Percentiles rank a stretch among this genome's conserved stretches.
These are phyloP conservation scores for Achlya hypogyna DNA, from an alignment of 352 stramenopile species.

Conservation along the genomic window DNA sequence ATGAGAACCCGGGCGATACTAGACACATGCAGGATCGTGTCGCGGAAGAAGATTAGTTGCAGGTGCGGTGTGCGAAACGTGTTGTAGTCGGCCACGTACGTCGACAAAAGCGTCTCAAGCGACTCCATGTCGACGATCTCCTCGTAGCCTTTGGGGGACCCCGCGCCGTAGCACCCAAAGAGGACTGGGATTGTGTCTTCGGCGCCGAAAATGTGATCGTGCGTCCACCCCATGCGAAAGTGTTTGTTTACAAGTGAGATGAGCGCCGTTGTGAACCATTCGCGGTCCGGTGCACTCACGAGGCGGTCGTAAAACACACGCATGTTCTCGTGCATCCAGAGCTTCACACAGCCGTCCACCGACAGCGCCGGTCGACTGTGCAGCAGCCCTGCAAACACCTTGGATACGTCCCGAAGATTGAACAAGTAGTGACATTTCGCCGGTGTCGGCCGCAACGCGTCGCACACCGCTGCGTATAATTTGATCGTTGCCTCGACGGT, in stretches of 20 bases:
- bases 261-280: constrained; percentile 80
- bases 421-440: constrained; percentile 80
- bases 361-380: constrained; percentile 21
- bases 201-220: constrained; percentile 28
- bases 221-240: constrained; percentile 58
- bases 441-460: constrained; percentile 57
- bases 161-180: neutral
- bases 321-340: constrained; percentile 88
- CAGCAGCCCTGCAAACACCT: constrained; percentile 34
- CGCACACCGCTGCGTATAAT: constrained; percentile 47
- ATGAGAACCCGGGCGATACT: constrained; percentile 76
- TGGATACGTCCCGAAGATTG: constrained; percentile 70
- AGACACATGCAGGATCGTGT: constrained; percentile 79
- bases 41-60: constrained; percentile 71
- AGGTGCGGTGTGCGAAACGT: constrained; percentile 27
- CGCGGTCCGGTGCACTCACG: constrained; percentile 67
- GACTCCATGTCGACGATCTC: constrained; percentile 49
- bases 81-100: constrained; percentile 41
- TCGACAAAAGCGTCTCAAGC: constrained; percentile 55
- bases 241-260: constrained; percentile 45
- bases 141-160: constrained; percentile 31
- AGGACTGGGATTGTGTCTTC: neutral
- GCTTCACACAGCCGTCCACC: constrained; percentile 39
- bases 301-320: constrained; percentile 90
- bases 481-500: constrained; percentile 53